Evolutionary conservation across 768 basidiomycete genomes (phyloP).

Genomic region (Suillus weaverae): DNA sequence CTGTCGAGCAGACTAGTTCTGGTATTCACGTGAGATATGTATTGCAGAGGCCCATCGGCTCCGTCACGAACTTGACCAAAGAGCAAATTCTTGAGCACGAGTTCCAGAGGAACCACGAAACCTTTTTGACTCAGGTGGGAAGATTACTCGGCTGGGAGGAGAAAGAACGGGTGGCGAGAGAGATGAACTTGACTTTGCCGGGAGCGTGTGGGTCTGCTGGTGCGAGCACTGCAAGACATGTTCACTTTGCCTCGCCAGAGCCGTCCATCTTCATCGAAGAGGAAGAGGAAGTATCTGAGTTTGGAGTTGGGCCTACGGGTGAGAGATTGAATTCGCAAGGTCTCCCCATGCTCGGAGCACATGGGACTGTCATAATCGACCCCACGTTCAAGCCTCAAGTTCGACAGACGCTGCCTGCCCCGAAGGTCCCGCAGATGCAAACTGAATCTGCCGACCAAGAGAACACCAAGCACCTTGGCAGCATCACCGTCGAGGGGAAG

Average conservation of each 20-base stretch:
- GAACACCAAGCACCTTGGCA: constrained; percentile 5
- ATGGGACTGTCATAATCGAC: constrained; percentile 14
- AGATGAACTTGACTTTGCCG: constrained; percentile 7
- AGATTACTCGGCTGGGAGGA: constrained; percentile 6
- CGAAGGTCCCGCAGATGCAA: background rate
- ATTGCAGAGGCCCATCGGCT: constrained; percentile 22
- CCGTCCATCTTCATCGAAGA: constrained; percentile 16
- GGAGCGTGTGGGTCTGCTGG: constrained; percentile 15
- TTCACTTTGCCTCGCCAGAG: constrained; percentile 11
- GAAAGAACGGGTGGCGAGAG: constrained; percentile 16
- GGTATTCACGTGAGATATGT: constrained; percentile 17
- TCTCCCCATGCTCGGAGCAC: constrained; percentile 22
- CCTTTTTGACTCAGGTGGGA: constrained; percentile 29
- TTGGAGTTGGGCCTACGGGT: constrained; percentile 20
- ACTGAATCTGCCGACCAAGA: background rate
- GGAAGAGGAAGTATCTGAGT: background rate
- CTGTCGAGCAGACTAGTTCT: constrained; percentile 6
- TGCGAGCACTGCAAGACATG: background rate
- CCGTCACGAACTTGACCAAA: constrained; percentile 18
- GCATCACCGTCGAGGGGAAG: constrained; percentile 7
- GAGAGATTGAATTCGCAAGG: constrained; percentile 21
- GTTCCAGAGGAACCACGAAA: constrained; percentile 1
- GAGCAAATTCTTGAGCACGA: constrained; percentile 9
- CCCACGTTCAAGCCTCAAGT: constrained; percentile 1
- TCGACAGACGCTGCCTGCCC: background rate